These are phyloP conservation scores for Mycena haematopus DNA, from an alignment of 768 basidiomycete species.

Conservation along the genomic window DNA sequence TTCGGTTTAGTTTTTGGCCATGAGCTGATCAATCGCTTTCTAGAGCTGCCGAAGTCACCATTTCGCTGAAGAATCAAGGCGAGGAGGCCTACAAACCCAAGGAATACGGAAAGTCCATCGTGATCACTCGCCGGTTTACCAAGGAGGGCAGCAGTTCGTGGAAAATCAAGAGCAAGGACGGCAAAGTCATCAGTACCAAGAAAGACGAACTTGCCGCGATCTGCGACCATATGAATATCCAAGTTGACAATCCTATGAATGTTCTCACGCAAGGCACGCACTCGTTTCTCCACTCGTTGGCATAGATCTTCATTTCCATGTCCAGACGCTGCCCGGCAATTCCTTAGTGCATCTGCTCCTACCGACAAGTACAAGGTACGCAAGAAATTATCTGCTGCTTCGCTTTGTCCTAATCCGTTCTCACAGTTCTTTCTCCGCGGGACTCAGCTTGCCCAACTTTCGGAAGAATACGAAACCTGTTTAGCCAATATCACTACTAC, in stretches of 20 bases:
- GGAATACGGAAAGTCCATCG: slow-evolving; percentile 86
- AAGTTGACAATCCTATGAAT: slow-evolving; percentile 96
- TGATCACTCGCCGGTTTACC: slow-evolving; percentile 81
- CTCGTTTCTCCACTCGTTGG: not conserved
- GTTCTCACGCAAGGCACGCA: slow-evolving; percentile 82
- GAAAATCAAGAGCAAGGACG: slow-evolving; percentile 80
- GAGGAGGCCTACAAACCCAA: slow-evolving; percentile 86
- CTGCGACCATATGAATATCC: slow-evolving; percentile 95
- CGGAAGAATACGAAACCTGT: slow-evolving; percentile 84
- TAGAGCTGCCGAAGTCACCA: slow-evolving; percentile 77
- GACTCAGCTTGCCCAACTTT: slow-evolving; percentile 88
- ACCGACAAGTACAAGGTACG: slow-evolving; percentile 88
- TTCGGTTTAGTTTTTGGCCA: not conserved
- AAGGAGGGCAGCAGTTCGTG: slow-evolving; percentile 79
- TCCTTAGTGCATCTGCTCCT: slow-evolving; percentile 82
- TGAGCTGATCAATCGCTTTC: slow-evolving; percentile 2
- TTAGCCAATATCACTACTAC: slow-evolving; percentile 76
- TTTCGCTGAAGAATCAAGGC: slow-evolving; percentile 88
- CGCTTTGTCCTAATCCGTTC: slow-evolving; percentile 10
- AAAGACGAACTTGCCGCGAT: slow-evolving; percentile 87
- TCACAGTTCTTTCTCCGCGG: slow-evolving; percentile 91
- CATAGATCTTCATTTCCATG: not conserved
- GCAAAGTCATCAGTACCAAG: slow-evolving; percentile 72
- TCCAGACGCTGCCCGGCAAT: slow-evolving; percentile 73
- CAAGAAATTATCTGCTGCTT: not conserved